A percentile compares a stretch with the other conserved stretches of the same genome.
These are phyloP conservation scores for Cryptosporidium sp. DNA, from an alignment of 169 alveolate species.

Conservation along the genomic window DNA sequence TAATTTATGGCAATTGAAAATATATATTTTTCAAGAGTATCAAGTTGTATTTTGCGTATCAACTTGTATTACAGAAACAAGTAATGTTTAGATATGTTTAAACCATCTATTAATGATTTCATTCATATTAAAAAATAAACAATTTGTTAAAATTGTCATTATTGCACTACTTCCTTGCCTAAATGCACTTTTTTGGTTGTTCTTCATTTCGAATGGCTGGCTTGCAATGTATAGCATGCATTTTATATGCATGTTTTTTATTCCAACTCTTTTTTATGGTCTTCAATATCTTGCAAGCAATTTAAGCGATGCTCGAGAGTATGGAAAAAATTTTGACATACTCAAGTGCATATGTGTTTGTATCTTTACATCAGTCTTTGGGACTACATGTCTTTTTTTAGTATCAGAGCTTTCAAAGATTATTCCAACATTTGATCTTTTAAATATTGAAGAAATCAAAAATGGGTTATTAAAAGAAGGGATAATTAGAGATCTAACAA, in stretches of 20 bases:
- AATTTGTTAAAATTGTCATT: slow-evolving; percentile 8
- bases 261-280: slow-evolving; percentile 27
- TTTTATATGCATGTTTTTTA: slow-evolving; percentile 35
- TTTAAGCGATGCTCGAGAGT: background rate
- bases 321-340: background rate
- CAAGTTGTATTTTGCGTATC: too few relatives aligned
- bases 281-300: background rate
- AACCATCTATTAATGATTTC: background rate
- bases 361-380: background rate
- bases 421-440: background rate
- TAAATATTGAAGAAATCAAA: background rate
- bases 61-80: background rate
- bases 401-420: background rate
- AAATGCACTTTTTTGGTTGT: slow-evolving; percentile 36
- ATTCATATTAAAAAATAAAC: background rate
- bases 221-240: slow-evolving; percentile 67
- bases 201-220: slow-evolving; percentile 48
- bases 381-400: slow-evolving; percentile 2
- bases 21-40: background rate
- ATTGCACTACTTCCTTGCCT: slow-evolving; percentile 36
- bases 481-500: background rate
- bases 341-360: background rate
- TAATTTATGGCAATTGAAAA: too few relatives aligned
- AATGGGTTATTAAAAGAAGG: background rate
- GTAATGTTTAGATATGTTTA: background rate